These are phyloP conservation scores for Lactuca saligna DNA, from an alignment of 129 eudicot genomes.

Conservation along the genomic window DNA sequence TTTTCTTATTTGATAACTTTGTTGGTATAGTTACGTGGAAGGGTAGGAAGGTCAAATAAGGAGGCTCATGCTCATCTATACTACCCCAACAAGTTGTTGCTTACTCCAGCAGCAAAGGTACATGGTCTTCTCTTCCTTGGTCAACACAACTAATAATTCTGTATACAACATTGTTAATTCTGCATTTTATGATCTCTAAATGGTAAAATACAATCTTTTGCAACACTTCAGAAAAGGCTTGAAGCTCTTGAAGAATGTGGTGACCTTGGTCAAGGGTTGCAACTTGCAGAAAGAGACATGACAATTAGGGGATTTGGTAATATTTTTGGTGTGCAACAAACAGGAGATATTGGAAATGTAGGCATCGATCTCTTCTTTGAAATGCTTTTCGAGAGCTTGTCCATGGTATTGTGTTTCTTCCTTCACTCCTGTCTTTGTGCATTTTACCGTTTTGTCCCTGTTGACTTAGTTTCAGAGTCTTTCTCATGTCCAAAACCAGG, in stretches of 20 bases:
- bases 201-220: slow-evolving; percentile 1
- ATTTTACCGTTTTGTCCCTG: neutral
- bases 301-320: slow-evolving; percentile 94
- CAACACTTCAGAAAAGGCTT: slow-evolving; percentile 73
- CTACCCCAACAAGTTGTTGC: slow-evolving; percentile 84
- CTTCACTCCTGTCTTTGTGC: neutral
- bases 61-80: slow-evolving; percentile 92
- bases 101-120: slow-evolving; percentile 88
- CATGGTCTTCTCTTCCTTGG: too few species aligned
- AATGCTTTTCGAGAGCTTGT: slow-evolving; percentile 97
- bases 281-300: slow-evolving; percentile 99
- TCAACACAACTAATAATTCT: neutral
- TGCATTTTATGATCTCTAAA: slow-evolving; percentile 1
- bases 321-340: slow-evolving; percentile 98
- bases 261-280: slow-evolving; percentile 98
- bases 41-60: slow-evolving; percentile 97
- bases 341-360: slow-evolving; percentile 89
- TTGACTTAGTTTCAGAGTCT: slow-evolving; percentile 6
- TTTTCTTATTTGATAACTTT: slow-evolving; percentile 23
- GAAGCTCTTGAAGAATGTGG: slow-evolving; percentile 95
- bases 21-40: slow-evolving; percentile 70
- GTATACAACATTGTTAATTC: neutral
- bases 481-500: slow-evolving; percentile 51
- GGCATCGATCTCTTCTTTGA: slow-evolving; percentile 99
- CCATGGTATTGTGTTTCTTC: slow-evolving; percentile 52